phyloP scores from a whole-genome alignment of 2,329 filamentous ascomycete genomes.

The Cladobotryum mycophilum region DNA sequence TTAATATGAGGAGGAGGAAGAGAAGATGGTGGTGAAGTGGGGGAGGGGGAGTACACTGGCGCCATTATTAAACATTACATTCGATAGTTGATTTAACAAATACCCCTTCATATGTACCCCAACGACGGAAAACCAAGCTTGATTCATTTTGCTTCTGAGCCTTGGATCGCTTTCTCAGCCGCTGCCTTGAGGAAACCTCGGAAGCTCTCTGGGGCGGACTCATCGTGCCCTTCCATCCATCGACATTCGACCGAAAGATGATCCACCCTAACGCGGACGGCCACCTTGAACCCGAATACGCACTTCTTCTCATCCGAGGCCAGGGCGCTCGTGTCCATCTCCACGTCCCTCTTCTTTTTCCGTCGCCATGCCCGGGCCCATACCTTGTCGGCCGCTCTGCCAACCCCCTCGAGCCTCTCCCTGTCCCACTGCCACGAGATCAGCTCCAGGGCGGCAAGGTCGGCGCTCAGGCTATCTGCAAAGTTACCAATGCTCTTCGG shows the following conservation, averaged over 20 bases:
- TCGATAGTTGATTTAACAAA: too few relatives aligned
- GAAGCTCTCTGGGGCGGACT: slow-evolving; percentile 78
- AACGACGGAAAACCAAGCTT: neutral
- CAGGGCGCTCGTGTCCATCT: slow-evolving; percentile 18
- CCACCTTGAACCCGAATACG: slow-evolving; percentile 53
- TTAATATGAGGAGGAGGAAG: neutral
- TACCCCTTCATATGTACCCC: neutral
- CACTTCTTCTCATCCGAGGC: slow-evolving; percentile 26
- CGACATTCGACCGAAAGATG: slow-evolving; percentile 48
- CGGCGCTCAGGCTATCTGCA: slow-evolving; percentile 31
- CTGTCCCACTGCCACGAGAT: slow-evolving; percentile 58
- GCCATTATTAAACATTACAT: too few relatives aligned
- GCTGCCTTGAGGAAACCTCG: slow-evolving; percentile 64
- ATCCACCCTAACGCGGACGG: slow-evolving; percentile 34
- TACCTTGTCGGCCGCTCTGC: slow-evolving; percentile 63
- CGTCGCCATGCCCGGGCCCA: slow-evolving; percentile 72
- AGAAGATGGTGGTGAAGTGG: neutral
- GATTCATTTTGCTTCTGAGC: neutral
- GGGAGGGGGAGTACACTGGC: neutral
- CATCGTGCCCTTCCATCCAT: slow-evolving; percentile 65
- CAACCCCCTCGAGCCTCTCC: slow-evolving; percentile 47
- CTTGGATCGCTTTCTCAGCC: slow-evolving; percentile 11
- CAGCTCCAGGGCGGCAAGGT: slow-evolving; percentile 52
- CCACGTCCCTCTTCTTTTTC: slow-evolving; percentile 48
- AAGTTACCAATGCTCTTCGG: slow-evolving; percentile 34